Percentiles rank a stretch among this genome's conserved stretches.
Conservation (phyloP, 129 eudicot species). For the Pulicaria dysenterica region DNA sequence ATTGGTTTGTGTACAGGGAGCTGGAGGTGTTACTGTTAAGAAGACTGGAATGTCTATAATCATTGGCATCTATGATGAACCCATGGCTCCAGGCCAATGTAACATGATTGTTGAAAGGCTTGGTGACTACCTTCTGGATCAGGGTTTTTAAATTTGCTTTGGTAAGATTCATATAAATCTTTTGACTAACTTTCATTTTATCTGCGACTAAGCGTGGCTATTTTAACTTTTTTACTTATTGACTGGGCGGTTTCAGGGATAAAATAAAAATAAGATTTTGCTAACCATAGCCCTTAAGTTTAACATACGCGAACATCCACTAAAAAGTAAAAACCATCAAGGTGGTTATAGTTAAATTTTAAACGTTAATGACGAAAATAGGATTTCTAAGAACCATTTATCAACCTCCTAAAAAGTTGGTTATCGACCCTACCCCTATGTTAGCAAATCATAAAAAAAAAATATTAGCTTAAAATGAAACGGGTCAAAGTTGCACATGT, state of each 20-base stretch:
- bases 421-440: too few relatives aligned
- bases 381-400: too few relatives aligned
- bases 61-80: slow-evolving; percentile 85
- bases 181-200: not conserved
- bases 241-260: not conserved
- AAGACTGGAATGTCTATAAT: slow-evolving; percentile 72
- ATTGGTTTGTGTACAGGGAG: slow-evolving; percentile 50
- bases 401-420: too few relatives aligned
- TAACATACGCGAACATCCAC: too few relatives aligned
- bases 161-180: slow-evolving; percentile 32
- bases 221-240: not conserved
- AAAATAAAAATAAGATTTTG: too few relatives aligned
- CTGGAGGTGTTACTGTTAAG: slow-evolving; percentile 81
- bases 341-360: too few relatives aligned
- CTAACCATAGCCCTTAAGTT: too few relatives aligned
- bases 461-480: not conserved
- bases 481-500: not conserved
- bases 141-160: slow-evolving; percentile 59
- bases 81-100: slow-evolving; percentile 91
- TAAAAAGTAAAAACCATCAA: too few relatives aligned
- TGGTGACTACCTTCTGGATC: slow-evolving; percentile 85
- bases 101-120: slow-evolving; percentile 91
- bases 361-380: too few relatives aligned
- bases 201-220: not conserved
- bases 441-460: not conserved